These are phyloP conservation scores for Candida koratica DNA, from an alignment of 805 yeast species.

Conservation along the genomic window DNA sequence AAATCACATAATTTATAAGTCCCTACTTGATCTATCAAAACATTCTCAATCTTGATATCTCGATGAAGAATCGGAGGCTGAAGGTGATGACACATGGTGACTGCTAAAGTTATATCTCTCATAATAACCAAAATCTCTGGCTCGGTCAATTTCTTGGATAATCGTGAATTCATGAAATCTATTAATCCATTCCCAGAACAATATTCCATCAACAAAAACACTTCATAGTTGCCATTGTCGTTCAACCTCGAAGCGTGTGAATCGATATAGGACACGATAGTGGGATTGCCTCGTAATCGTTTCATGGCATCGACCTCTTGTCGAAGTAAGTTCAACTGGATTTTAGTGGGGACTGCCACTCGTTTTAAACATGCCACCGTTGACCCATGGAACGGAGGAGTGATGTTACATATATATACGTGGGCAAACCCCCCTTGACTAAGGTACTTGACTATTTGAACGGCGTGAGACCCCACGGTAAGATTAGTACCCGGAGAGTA, in stretches of 20 bases:
- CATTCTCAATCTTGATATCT: slow-evolving; percentile 81
- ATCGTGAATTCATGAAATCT: slow-evolving; percentile 73
- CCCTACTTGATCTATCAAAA: slow-evolving; percentile 55
- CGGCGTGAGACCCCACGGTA: slow-evolving; percentile 80
- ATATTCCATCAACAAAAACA: slow-evolving; percentile 74
- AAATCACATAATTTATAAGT: slow-evolving; percentile 74
- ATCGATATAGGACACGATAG: slow-evolving; percentile 87
- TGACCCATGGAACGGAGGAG: slow-evolving; percentile 48
- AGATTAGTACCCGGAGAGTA: slow-evolving; percentile 73
- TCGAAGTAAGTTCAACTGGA: slow-evolving; percentile 71
- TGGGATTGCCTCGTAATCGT: slow-evolving; percentile 69
- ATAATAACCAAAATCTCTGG: slow-evolving; percentile 63
- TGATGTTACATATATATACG: slow-evolving; percentile 75
- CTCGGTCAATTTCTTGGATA: slow-evolving; percentile 64
- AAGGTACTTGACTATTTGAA: slow-evolving; percentile 63
- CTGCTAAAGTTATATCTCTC: slow-evolving; percentile 68
- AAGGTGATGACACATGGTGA: slow-evolving; percentile 73
- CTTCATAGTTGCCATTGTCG: slow-evolving; percentile 50
- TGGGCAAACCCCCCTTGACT: slow-evolving; percentile 96
- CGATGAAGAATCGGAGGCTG: slow-evolving; percentile 70
- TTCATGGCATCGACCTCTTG: slow-evolving; percentile 99
- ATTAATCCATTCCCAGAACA: slow-evolving; percentile 73
- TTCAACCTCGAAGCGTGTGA: slow-evolving; percentile 78
- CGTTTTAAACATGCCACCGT: slow-evolving; percentile 80
- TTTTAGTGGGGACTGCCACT: slow-evolving; percentile 91